Percentiles rank a stretch among this genome's conserved stretches.
Conservation (phyloP, 129 eudicot genomes). For the Logfia minima region DNA sequence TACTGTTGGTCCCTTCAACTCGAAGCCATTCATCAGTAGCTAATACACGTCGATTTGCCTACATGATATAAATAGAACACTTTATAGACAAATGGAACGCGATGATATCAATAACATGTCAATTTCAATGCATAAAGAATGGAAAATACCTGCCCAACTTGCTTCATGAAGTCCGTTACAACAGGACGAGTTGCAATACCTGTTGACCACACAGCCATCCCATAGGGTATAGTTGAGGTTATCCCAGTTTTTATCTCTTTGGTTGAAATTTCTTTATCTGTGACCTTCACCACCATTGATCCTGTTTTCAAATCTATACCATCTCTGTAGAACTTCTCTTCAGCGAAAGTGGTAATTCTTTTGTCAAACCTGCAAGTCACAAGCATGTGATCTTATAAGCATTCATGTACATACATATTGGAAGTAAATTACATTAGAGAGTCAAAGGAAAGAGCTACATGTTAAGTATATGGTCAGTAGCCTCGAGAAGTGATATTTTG, state of each 20-base stretch:
- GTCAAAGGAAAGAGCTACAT: slow-evolving; percentile 43
- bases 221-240: slow-evolving; percentile 67
- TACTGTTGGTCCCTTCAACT: slow-evolving; percentile 63
- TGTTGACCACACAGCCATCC: slow-evolving; percentile 94
- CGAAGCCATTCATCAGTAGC: slow-evolving; percentile 97
- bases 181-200: slow-evolving; percentile 98
- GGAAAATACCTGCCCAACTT: slow-evolving; percentile 69
- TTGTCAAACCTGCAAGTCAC: slow-evolving; percentile 76
- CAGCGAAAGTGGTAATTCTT: slow-evolving; percentile 82
- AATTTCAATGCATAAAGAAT: background rate
- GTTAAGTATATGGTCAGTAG: slow-evolving; percentile 80
- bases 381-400: background rate
- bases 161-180: slow-evolving; percentile 83
- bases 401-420: background rate
- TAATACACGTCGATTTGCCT: slow-evolving; percentile 81
- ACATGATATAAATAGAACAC: background rate
- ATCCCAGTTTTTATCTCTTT: slow-evolving; percentile 67
- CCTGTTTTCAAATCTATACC: slow-evolving; percentile 84
- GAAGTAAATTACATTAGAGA: background rate
- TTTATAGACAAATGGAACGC: background rate
- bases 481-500: slow-evolving; percentile 80
- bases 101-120: background rate
- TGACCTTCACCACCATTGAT: slow-evolving; percentile 76
- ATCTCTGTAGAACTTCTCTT: slow-evolving; percentile 77
- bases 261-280: slow-evolving; percentile 70